Evolutionary conservation across 345 rosid genomes (phyloP), one percentile per base, ranked within the genome.

Genomic region (Populus euphratica): DNA sequence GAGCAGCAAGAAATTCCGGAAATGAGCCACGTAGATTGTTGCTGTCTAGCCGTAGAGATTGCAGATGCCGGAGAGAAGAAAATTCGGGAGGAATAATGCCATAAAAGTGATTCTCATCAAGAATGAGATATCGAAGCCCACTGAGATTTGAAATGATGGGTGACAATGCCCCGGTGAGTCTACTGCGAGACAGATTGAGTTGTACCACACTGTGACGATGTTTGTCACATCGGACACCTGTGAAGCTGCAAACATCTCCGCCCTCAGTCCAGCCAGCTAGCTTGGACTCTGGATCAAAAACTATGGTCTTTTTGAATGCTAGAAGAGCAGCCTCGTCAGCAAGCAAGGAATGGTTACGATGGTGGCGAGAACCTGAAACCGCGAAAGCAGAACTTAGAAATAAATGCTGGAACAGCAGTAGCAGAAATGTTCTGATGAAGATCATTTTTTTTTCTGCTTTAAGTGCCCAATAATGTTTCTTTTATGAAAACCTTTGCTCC

Each of bases 311-410:
- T 77, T 81, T 88, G 81, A 88, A 84, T 71, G 77, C 82, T 12
- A 88, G 86, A 73, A 90, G 89, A n/a, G 84, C 89, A 4, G 79
- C 85, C 79, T 83, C 84, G 85, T 89, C 90, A 1, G 78, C 65
- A 1, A 61, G 47, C 83, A 87, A 65, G 23, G 88, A 85, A 62
- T 74, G 87, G 78, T 1, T 77, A 56, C 35, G 70, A 50, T 72
- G 75, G 66, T 44, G 49, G 65, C 73, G 70, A 43, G 35, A 29
- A 69, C 75, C 77, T 44, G 73, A 72, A 73, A 59, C 78, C 49
- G 76, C 79, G n/a, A 11, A 54, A 43, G 61, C 17, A 23, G 47
- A 73, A 8, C 59, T 71, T 62, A 72, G 54, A 68, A 76, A 39
- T 47, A 77, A 81, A 70, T 66, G 64, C 67, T 73, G 83, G 65